Conservation (phyloP, 139 green algal species). For the Chlamydomonas incerta region DNA sequence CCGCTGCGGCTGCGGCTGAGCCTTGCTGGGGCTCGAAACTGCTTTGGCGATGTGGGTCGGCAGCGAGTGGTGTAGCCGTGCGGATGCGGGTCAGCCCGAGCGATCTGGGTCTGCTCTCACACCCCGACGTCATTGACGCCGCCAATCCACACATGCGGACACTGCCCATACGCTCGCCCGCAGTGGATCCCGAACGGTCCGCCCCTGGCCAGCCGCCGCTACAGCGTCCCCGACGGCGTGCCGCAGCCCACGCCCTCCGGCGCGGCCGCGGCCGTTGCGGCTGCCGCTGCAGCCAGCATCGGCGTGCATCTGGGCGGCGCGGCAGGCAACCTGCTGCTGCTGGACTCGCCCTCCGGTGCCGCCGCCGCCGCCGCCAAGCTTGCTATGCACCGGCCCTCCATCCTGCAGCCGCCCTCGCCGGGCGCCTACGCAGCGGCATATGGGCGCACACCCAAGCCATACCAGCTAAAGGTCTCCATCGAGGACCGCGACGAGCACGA, state of each 20-base stretch:
- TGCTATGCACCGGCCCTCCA: not conserved
- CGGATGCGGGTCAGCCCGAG: too few relatives aligned
- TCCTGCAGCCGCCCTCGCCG: not conserved
- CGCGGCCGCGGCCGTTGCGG: not conserved
- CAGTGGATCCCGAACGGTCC: slow-evolving; percentile 26
- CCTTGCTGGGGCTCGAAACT: too few relatives aligned
- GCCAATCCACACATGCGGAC: too few relatives aligned
- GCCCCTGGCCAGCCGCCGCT: not conserved
- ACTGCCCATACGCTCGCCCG: not conserved
- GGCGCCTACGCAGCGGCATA: not conserved
- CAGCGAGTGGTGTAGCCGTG: too few relatives aligned
- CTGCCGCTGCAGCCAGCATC: not conserved
- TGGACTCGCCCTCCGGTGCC: not conserved
- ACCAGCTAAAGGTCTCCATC: slow-evolving; percentile 18
- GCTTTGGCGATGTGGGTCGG: too few relatives aligned
- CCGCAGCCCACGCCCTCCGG: not conserved
- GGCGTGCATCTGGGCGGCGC: not conserved
- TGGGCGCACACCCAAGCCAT: slow-evolving; percentile 26
- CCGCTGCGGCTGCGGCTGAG: too few relatives aligned
- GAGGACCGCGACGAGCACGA: slow-evolving; percentile 40
- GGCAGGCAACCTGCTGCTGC: not conserved
- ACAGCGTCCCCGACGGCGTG: not conserved
- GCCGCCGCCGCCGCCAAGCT: not conserved
- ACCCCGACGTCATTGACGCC: too few relatives aligned
- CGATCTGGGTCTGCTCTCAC: too few relatives aligned